A percentile compares a stretch with the other conserved stretches of the same genome.
These are phyloP conservation scores for Hanseniaspora mollemarum DNA, from an alignment of 805 yeast genomes.

Conservation along the genomic window DNA sequence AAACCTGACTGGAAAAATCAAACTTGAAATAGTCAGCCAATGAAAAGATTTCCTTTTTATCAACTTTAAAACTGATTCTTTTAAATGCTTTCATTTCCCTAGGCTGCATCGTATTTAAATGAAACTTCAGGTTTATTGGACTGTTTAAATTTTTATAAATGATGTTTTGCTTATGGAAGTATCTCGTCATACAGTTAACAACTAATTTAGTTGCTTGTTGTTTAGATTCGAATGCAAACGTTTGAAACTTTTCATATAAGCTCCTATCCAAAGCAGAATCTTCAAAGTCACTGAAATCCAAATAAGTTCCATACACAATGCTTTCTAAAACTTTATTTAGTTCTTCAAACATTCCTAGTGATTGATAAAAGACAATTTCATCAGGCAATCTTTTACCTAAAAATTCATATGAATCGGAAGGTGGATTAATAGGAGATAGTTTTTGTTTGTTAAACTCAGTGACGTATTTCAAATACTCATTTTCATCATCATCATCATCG, in stretches of 20 bases:
- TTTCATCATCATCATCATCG: constrained; percentile 10
- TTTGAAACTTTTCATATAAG: neutral
- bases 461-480: neutral
- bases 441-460: neutral
- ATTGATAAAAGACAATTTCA: constrained; percentile 70
- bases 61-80: constrained; percentile 1
- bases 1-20: neutral
- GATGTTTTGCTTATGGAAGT: constrained; percentile 13
- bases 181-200: constrained; percentile 12
- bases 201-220: constrained; percentile 4
- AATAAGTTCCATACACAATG: constrained; percentile 7
- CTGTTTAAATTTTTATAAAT: neutral
- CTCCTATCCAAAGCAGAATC: neutral
- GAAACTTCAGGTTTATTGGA: neutral
- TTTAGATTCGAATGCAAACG: neutral
- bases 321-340: neutral
- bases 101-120: neutral
- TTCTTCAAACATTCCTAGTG: constrained; percentile 52
- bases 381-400: constrained; percentile 78
- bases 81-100: neutral
- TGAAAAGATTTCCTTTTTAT: neutral
- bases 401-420: constrained; percentile 57
- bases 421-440: constrained; percentile 2
- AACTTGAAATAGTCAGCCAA: neutral
- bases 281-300: neutral